Evolutionary conservation across 2,329 filamentous ascomycete genomes (phyloP).

Genomic region (Fusarium cyanostomum): DNA sequence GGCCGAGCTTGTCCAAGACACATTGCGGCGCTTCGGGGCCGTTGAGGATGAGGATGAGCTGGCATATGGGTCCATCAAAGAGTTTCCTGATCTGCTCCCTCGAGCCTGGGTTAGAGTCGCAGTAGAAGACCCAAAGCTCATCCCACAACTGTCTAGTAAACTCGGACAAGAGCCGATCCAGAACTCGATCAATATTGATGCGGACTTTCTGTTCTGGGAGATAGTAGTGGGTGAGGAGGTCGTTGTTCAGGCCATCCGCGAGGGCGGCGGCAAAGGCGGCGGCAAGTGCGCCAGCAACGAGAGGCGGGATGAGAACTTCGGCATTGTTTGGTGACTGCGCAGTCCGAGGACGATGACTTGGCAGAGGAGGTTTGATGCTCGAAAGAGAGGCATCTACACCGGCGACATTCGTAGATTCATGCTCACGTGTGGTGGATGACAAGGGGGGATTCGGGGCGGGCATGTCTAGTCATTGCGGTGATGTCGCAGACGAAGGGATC

Average conservation of each 20-base stretch:
- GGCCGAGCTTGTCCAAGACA: constrained; percentile 48
- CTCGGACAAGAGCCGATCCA: constrained; percentile 48
- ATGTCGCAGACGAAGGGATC: not conserved
- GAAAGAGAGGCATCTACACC: constrained; percentile 25
- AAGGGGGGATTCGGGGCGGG: constrained; percentile 36
- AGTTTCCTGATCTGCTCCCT: constrained; percentile 46
- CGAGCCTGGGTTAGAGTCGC: constrained; percentile 41
- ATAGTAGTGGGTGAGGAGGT: constrained; percentile 52
- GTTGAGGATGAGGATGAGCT: constrained; percentile 50
- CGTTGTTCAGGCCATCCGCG: constrained; percentile 48
- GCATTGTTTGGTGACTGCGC: constrained; percentile 44
- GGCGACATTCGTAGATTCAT: constrained; percentile 8
- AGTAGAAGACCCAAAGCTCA: constrained; percentile 49
- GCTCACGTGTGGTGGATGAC: constrained; percentile 37
- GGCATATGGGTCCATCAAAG: constrained; percentile 51
- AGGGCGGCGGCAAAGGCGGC: constrained; percentile 49
- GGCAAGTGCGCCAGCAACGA: constrained; percentile 49
- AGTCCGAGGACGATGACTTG: constrained; percentile 43
- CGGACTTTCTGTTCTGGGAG: constrained; percentile 45
- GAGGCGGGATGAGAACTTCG: constrained; percentile 48
- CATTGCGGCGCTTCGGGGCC: constrained; percentile 49
- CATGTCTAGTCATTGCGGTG: constrained; percentile 42
- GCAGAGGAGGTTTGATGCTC: constrained; percentile 48
- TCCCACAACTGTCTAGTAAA: constrained; percentile 50
- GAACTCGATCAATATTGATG: constrained; percentile 49